Conservation (phyloP, 768 basidiomycete genomes). For the Leccinum disarticulatum region DNA sequence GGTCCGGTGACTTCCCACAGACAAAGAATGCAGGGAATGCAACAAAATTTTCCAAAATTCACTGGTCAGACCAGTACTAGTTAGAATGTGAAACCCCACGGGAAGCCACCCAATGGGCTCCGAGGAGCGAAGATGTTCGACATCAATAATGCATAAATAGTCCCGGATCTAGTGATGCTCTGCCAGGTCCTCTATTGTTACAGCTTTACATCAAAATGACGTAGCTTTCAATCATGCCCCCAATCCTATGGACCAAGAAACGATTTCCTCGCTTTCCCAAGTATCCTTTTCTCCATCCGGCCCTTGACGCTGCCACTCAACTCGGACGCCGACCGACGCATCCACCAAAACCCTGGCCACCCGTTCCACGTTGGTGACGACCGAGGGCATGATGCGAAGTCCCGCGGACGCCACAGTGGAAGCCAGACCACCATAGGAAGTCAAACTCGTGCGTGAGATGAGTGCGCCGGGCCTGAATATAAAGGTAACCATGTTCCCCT, state of each 20-base stretch:
- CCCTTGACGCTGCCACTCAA: conserved; percentile 26
- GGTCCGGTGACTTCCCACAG: background rate
- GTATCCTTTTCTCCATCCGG: conserved; percentile 18
- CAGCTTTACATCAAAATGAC: background rate
- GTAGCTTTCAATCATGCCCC: conserved; percentile 15
- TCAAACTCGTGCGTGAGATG: conserved; percentile 11
- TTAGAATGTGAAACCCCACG: background rate
- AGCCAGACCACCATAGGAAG: conserved; percentile 19
- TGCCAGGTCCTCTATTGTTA: background rate
- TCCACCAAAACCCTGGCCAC: conserved; percentile 27
- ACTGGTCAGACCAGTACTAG: background rate
- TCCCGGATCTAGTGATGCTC: background rate
- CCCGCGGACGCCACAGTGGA: conserved; percentile 20
- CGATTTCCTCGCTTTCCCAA: conserved; percentile 30
- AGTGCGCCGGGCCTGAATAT: conserved; percentile 24
- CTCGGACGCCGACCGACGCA: conserved; percentile 25
- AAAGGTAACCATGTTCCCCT: conserved; percentile 11
- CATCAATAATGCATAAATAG: background rate
- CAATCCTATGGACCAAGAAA: conserved; percentile 23
- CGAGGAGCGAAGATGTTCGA: background rate
- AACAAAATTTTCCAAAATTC: background rate
- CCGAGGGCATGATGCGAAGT: conserved; percentile 21
- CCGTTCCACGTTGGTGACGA: conserved; percentile 22
- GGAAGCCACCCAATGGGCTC: background rate
- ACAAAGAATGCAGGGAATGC: background rate